phyloP scores from a whole-genome alignment of 2,329 filamentous ascomycete species.

The Seiridium unicorne region DNA sequence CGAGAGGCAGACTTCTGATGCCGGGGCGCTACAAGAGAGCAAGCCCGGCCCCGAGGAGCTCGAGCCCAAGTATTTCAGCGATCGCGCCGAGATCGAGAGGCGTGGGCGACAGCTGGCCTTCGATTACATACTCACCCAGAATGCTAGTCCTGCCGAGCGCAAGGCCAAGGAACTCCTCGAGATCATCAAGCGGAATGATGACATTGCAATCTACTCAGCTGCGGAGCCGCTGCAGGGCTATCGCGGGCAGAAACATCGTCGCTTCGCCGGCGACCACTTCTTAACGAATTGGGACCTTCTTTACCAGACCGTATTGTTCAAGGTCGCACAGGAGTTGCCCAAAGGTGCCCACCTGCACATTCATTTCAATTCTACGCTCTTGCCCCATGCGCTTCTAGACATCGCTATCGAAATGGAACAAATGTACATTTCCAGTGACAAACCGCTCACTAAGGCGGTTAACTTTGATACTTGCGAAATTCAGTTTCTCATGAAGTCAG shows the following conservation, averaged over 20 bases:
- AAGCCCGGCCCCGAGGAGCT: not conserved
- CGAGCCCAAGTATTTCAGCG: slow-evolving; percentile 3
- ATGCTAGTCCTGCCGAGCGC: slow-evolving; percentile 9
- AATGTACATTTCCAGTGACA: slow-evolving; percentile 69
- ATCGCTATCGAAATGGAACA: slow-evolving; percentile 53
- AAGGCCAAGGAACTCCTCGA: slow-evolving; percentile 11
- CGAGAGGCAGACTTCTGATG: not conserved
- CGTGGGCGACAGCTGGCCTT: slow-evolving; percentile 5
- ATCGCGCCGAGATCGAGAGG: slow-evolving; percentile 3
- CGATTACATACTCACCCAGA: slow-evolving; percentile 5
- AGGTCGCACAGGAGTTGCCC: slow-evolving; percentile 58
- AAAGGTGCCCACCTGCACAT: slow-evolving; percentile 74
- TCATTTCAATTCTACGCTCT: slow-evolving; percentile 75
- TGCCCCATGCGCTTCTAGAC: slow-evolving; percentile 56
- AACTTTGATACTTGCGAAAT: slow-evolving; percentile 57
- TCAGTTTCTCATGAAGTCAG: slow-evolving; percentile 52
- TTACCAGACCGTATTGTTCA: slow-evolving; percentile 53
- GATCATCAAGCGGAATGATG: slow-evolving; percentile 12
- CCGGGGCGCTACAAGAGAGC: not conserved
- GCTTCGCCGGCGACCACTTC: slow-evolving; percentile 56
- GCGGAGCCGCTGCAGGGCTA: slow-evolving; percentile 6
- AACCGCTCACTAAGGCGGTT: slow-evolving; percentile 40
- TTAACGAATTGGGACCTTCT: slow-evolving; percentile 54
- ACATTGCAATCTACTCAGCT: slow-evolving; percentile 14
- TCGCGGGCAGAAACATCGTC: slow-evolving; percentile 39